phyloP scores from a whole-genome alignment of 2,329 filamentous ascomycete species.

The Fusarium sp. region DNA sequence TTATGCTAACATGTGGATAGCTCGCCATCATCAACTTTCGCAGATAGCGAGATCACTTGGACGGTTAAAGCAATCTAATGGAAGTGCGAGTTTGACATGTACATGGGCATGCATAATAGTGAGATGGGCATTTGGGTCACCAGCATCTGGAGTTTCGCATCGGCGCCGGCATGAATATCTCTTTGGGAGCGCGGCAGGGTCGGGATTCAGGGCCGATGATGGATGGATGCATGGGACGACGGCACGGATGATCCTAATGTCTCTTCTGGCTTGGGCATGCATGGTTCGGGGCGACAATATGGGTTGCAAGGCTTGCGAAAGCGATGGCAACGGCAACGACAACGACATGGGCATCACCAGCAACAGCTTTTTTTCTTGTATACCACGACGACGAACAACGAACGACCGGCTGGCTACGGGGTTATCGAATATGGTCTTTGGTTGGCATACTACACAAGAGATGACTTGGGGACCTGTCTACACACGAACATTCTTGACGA shows the following conservation, averaged over 20 bases:
- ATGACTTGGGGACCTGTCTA: constrained; percentile 28
- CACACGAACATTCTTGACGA: constrained; percentile 40
- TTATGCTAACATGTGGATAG: constrained; percentile 43
- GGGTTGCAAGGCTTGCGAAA: constrained; percentile 13
- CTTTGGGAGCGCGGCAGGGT: background rate
- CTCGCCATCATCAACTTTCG: constrained; percentile 62
- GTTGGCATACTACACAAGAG: constrained; percentile 34
- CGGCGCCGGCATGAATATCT: background rate
- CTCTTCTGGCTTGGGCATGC: constrained; percentile 27
- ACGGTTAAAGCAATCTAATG: background rate
- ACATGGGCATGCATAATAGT: background rate
- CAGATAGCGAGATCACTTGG: constrained; percentile 43
- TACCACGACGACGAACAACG: constrained; percentile 39
- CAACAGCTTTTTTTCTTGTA: constrained; percentile 38
- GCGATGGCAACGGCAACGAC: background rate
- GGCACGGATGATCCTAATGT: constrained; percentile 27
- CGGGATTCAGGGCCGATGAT: constrained; percentile 6
- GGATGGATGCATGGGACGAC: constrained; percentile 8
- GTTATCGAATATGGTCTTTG: constrained; percentile 25
- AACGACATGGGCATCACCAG: constrained; percentile 2
- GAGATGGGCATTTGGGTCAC: constrained; percentile 7
- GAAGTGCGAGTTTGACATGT: background rate
- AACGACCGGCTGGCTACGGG: constrained; percentile 37
- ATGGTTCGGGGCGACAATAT: background rate
- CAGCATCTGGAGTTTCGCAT: constrained; percentile 4